Base-by-base conservation (phyloP, 768 basidiomycete genomes). In the Candolleomyces aberdarensis region DNA sequence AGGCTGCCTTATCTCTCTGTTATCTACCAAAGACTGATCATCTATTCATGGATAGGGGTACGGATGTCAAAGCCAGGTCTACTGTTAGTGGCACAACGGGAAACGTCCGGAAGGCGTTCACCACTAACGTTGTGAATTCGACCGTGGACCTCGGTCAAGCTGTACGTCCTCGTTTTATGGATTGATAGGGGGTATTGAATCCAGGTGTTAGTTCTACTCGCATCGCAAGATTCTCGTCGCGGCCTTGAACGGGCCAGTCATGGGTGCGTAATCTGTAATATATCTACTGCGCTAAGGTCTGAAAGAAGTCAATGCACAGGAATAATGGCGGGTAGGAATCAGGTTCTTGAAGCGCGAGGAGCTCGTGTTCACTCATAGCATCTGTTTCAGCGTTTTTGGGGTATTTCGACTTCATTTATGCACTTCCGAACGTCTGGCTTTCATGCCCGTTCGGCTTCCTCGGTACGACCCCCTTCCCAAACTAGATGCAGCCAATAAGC, bases 401-500 rank as follows among this genome's bases (percentile, higher is more conserved):
- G 1, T 82, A 87, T 61, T 89, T 89, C 61, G 89, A 91, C 70
- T 88, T 91, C 64, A 85, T 91, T 29, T 91, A 88, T 64, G 79
- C 83, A 26, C 70, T 89, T 61, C 83, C 85, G 2, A 75, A 78
- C 59, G 80, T 76, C 0, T 91, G 85, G 84, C 69, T 91, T 4
- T 82, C 83, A 40, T 78, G 85, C 0, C 88, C 87, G 0, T 91
- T 91, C 67, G 80, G 87, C 0, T 87, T 88, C 64, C 70, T 91
- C 20, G 88, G 85, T 80, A 13, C 9, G 65, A 9, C 43, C 22
- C 19, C 17, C 19, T 36, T 8, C 3, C 7, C 36, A 14, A 6
- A 43, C 54, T 1, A 53, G 13, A 17, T 50, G 10, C 52, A 31
- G 15, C 20, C 40, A 9, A 14, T 14, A 43, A 20, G 54, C 54